Conservation (phyloP, 2,329 filamentous ascomycete genomes). For the Phialophora verrucosa region DNA sequence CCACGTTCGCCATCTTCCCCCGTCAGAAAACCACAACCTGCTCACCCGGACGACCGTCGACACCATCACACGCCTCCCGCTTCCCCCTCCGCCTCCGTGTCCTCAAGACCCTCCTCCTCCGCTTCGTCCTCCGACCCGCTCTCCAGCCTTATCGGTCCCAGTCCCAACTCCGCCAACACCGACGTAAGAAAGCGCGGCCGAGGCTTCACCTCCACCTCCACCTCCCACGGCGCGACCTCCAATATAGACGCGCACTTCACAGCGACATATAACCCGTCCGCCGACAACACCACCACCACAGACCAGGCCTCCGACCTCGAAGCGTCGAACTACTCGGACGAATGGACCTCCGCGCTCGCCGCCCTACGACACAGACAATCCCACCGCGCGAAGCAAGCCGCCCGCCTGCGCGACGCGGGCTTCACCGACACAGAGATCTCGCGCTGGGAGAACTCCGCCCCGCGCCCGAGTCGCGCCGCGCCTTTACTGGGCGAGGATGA, state of each 20-base stretch:
- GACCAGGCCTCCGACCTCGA: conserved; percentile 62
- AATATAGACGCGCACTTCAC: conserved; percentile 81
- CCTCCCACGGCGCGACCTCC: conserved; percentile 55
- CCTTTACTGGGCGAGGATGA: background rate
- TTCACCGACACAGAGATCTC: conserved; percentile 77
- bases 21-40: background rate
- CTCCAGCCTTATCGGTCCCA: conserved; percentile 72
- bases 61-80: conserved; percentile 4
- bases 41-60: background rate
- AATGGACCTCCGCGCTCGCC: conserved; percentile 83
- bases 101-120: conserved; percentile 39
- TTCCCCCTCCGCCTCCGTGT: conserved; percentile 30
- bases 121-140: conserved; percentile 69
- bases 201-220: conserved; percentile 63
- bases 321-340: conserved; percentile 64
- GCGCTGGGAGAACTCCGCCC: conserved; percentile 66
- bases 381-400: conserved; percentile 76
- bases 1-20: conserved; percentile 6
- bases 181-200: conserved; percentile 64
- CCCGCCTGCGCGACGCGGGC: conserved; percentile 75
- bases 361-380: conserved; percentile 78
- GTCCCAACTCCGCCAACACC: conserved; percentile 51
- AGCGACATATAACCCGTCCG: conserved; percentile 63
- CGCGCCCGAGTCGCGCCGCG: background rate
- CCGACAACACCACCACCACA: conserved; percentile 46